Conservation (phyloP, 768 basidiomycete genomes). For the Leccinum longicurvipes region DNA sequence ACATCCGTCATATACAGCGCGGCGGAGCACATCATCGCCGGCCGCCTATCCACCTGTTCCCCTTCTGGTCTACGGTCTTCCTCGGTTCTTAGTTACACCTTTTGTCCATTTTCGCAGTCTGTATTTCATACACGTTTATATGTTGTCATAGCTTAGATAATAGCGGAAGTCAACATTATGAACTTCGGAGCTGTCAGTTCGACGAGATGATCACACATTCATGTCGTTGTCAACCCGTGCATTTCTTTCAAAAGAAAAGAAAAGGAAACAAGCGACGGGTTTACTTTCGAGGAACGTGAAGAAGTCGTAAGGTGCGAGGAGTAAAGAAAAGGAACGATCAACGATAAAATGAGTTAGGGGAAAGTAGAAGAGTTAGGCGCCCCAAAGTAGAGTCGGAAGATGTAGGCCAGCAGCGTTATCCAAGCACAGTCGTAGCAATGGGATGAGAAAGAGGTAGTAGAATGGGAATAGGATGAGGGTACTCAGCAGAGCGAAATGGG, state of each 20-base stretch:
- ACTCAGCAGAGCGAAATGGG: conserved; percentile 2
- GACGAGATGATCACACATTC: not conserved
- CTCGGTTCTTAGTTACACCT: no score
- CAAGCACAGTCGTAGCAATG: conserved; percentile 7
- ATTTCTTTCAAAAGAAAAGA: not conserved
- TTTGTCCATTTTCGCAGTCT: no score
- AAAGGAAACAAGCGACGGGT: not conserved
- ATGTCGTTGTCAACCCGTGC: not conserved
- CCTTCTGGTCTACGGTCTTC: no score
- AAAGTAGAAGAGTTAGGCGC: not conserved
- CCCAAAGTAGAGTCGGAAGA: not conserved
- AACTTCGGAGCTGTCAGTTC: not conserved
- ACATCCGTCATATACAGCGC: no score
- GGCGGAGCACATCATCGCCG: no score
- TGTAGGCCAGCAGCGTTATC: conserved; percentile 3
- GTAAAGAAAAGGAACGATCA: not conserved
- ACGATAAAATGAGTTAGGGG: not conserved
- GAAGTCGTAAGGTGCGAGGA: conserved; percentile 5
- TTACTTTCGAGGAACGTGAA: conserved; percentile 11
- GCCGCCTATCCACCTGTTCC: no score
- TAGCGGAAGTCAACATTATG: not conserved
- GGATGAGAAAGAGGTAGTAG: not conserved
- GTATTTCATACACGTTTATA: no score
- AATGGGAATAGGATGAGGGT: conserved; percentile 1
- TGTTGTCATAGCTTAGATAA: no score